Evolutionary conservation across 345 rosid genomes (phyloP).

Genomic region (Tarenaya hassleriana): DNA sequence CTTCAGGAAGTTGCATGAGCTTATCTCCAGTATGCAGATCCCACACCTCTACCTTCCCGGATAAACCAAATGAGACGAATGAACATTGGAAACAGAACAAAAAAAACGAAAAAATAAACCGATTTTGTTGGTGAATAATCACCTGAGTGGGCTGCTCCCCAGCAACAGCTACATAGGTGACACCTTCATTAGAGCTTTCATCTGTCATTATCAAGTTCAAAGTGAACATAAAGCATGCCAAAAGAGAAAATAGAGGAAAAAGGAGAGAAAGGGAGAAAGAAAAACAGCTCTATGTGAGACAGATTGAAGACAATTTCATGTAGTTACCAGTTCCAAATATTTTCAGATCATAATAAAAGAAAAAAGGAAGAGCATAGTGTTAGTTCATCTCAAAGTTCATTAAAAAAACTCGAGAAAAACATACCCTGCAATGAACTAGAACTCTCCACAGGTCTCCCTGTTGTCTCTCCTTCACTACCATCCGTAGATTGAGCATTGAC

Average conservation of each 20-base stretch:
- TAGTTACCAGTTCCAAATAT: neutral
- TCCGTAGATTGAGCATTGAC: slow-evolving; percentile 18
- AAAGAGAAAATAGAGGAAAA: neutral
- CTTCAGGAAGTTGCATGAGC: slow-evolving; percentile 43
- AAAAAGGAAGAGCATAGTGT: neutral
- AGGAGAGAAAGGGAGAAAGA: neutral
- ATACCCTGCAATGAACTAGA: slow-evolving; percentile 37
- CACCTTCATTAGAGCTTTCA: slow-evolving; percentile 32
- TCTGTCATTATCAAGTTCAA: slow-evolving; percentile 28
- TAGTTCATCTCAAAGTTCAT: neutral
- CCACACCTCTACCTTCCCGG: slow-evolving; percentile 74
- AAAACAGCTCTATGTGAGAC: neutral
- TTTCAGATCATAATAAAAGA: no score
- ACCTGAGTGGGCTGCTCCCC: slow-evolving; percentile 79
- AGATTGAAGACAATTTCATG: neutral
- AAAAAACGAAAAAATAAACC: neutral
- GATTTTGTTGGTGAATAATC: slow-evolving; percentile 1
- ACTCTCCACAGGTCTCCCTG: slow-evolving; percentile 25
- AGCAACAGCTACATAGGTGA: slow-evolving; percentile 59
- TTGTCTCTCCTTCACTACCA: slow-evolving; percentile 23
- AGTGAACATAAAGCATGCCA: slow-evolving; percentile 4
- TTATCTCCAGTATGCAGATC: slow-evolving; percentile 58
- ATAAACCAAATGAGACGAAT: slow-evolving; percentile 17
- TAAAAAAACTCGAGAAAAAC: slow-evolving; percentile 16
- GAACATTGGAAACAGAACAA: slow-evolving; percentile 14